Conservation (phyloP, 2,329 filamentous ascomycete species). For the Microsporum canis region DNA sequence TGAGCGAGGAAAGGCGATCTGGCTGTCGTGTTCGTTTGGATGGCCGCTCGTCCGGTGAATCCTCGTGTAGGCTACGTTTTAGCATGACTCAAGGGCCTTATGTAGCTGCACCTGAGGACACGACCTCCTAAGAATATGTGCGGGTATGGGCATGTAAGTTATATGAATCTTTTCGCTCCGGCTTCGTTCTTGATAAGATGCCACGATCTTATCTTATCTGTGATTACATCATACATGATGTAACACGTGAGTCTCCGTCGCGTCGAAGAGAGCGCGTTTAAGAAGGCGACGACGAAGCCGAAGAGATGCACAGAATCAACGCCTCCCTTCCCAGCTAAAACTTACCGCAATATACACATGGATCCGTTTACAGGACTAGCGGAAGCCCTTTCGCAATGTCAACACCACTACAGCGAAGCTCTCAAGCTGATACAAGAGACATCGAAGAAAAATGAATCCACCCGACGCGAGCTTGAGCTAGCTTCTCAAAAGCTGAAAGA, state of each 20-base stretch:
- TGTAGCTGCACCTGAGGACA: background rate
- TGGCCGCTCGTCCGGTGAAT: constrained; percentile 6
- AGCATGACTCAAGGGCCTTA: constrained; percentile 5
- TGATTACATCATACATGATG: background rate
- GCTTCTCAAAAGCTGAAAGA: background rate
- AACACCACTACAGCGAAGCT: background rate
- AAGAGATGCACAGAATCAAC: background rate
- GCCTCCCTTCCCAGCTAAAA: background rate
- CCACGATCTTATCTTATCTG: constrained; percentile 4
- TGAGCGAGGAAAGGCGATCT: constrained; percentile 61
- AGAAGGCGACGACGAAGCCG: background rate
- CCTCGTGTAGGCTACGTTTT: constrained; percentile 11
- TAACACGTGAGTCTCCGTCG: background rate
- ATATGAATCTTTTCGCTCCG: background rate
- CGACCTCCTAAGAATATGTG: background rate
- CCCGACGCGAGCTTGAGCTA: background rate
- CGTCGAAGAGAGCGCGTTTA: background rate
- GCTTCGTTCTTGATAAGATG: background rate
- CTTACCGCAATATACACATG: background rate
- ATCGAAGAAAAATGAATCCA: background rate
- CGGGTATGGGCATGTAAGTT: too few relatives aligned
- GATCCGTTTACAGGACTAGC: background rate
- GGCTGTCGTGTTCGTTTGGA: constrained; percentile 10
- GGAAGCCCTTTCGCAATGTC: background rate
- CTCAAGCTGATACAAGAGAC: background rate